Base-by-base conservation (phyloP, 257 asterid species). In the Euphrasia confusa region DNA sequence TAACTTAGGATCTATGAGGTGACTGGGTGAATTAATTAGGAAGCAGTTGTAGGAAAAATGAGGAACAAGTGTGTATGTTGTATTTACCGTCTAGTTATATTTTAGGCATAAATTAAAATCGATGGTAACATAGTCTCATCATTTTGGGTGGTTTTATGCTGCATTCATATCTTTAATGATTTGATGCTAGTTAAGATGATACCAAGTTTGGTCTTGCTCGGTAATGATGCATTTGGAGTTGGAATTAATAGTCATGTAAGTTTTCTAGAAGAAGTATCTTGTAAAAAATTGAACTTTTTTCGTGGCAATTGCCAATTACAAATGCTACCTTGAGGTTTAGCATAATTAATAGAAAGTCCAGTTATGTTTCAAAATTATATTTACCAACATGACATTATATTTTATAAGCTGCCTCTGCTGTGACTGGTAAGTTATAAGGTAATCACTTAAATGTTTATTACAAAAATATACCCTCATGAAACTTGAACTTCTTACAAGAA, bases 11-110 rank as follows among this genome's bases (percentile, higher is more conserved):
- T 50, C 11, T 4, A 21, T 53, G n/a, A 24, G 58, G 14, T 11
- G 58, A 24, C 58, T 54, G n/a, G 33, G 37, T 54, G 59, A 54
- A 54, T 24, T 32, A 24, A 54, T 54, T 32, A 24, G 59, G 59
- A 13, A 54, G 15, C 59, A 54, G 37, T 24, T 18, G 14, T 24
- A 53, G 58, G 58, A 52, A 52, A 21, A 18, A 54, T 10, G 61
- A 24, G 40, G 17, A 4, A 12, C 3, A 0, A 55, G 17, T 56
- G 42, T 28, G 14, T 28, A 27, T 56, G 61, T 3, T 28, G 14
- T 56, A 56, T 56, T 27, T 26, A 26, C 10, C 12, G 5, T 54
- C 10, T 10, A 27, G 42, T 11, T 56, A 42, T 56, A 12, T 28
- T 56, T 26, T 56, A 7, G 40, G 42, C 61, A 11, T 56, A 12